Evolutionary conservation across 2,329 filamentous ascomycete genomes (phyloP).

Genomic region (Zymoseptoria brevis): DNA sequence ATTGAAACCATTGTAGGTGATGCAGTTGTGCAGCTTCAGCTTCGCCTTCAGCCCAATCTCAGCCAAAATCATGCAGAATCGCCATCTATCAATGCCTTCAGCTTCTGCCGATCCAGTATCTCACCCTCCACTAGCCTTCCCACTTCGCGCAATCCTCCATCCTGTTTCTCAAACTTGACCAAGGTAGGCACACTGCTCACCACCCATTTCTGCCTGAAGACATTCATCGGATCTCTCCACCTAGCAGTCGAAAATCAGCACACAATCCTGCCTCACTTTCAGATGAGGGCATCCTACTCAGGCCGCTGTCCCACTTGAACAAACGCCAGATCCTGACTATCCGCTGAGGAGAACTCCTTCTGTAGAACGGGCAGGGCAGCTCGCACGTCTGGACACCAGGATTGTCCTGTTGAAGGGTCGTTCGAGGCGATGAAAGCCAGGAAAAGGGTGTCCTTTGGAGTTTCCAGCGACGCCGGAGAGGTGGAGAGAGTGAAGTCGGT

Average conservation of each 20-base stretch:
- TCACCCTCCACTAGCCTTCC: slow-evolving; percentile 15
- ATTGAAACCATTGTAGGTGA: neutral
- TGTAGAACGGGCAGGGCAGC: slow-evolving; percentile 12
- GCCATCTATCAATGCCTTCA: slow-evolving; percentile 5
- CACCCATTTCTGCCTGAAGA: slow-evolving; percentile 6
- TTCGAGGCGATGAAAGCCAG: slow-evolving; percentile 15
- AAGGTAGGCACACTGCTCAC: slow-evolving; percentile 13
- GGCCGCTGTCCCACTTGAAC: slow-evolving; percentile 15
- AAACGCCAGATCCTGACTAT: slow-evolving; percentile 10
- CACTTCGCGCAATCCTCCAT: slow-evolving; percentile 6
- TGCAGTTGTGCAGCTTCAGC: neutral
- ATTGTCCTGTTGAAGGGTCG: slow-evolving; percentile 10
- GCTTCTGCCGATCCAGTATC: slow-evolving; percentile 11
- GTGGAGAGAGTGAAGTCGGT: slow-evolving; percentile 2
- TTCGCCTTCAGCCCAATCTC: neutral
- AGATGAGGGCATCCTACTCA: slow-evolving; percentile 6
- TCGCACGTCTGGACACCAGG: slow-evolving; percentile 18
- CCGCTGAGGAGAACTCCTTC: slow-evolving; percentile 6
- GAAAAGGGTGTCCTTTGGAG: slow-evolving; percentile 8
- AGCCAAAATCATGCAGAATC: neutral
- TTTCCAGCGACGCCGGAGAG: neutral
- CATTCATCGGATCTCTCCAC: slow-evolving; percentile 12
- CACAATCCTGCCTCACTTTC: neutral
- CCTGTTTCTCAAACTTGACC: slow-evolving; percentile 8
- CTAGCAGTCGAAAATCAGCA: slow-evolving; percentile 1